Evolutionary conservation across 345 rosid genomes (phyloP).

Genomic region (Murraya paniculata): DNA sequence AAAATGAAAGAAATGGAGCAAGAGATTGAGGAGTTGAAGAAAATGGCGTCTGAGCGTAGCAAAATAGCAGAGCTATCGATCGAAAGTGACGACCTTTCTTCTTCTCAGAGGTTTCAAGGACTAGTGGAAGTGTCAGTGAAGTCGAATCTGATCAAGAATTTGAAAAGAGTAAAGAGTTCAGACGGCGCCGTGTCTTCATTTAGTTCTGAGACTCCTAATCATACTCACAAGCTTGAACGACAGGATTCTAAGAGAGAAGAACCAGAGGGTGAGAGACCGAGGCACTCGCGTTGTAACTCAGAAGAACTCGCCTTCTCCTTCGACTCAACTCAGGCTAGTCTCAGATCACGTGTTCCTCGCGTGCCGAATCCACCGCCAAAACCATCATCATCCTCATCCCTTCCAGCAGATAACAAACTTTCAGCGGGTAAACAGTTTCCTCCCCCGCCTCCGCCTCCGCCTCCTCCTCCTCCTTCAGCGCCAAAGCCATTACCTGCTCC

Average conservation of each 20-base stretch:
- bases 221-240: conserved; percentile 25
- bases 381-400: conserved; percentile 35
- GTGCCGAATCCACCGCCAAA: conserved; percentile 94
- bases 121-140: conserved; percentile 52
- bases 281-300: conserved; percentile 47
- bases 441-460: conserved; percentile 42
- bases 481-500: conserved; percentile 13
- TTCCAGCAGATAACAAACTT: conserved; percentile 13
- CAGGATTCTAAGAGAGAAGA: conserved; percentile 45
- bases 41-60: conserved; percentile 31
- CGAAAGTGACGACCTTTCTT: conserved; percentile 51
- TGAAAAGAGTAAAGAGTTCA: conserved; percentile 37
- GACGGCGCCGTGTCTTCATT: conserved; percentile 24
- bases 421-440: conserved; percentile 28
- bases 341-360: conserved; percentile 75
- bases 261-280: conserved; percentile 42
- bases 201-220: not conserved
- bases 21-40: conserved; percentile 52
- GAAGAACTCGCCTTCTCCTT: conserved; percentile 50
- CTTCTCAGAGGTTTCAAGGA: conserved; percentile 76
- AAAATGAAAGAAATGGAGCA: conserved; percentile 48
- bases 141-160: conserved; percentile 46
- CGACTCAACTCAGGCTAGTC: conserved; percentile 48
- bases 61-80: conserved; percentile 2
- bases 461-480: conserved; percentile 36